These are phyloP conservation scores for Diophrys appendiculata DNA, from an alignment of 73 alveolate species.

Conservation along the genomic window DNA sequence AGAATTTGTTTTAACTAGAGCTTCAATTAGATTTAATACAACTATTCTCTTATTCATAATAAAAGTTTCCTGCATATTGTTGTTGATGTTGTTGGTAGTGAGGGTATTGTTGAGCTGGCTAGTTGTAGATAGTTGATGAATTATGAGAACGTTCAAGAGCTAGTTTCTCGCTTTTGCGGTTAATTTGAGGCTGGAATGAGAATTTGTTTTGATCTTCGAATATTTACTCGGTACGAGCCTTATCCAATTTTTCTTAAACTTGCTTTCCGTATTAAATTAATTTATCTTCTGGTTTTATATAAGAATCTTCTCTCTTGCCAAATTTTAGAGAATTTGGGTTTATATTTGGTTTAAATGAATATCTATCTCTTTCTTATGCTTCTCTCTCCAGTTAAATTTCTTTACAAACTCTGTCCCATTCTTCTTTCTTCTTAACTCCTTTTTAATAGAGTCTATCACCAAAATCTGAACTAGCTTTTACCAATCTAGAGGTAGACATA, in stretches of 20 bases:
- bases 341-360: constrained; percentile 47
- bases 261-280: constrained; percentile 31
- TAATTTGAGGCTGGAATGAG: constrained; percentile 17
- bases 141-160: constrained; percentile 12
- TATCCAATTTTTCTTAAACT: constrained; percentile 36
- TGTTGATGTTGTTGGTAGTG: neutral
- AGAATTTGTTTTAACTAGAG: constrained; percentile 43
- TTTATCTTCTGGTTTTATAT: constrained; percentile 22
- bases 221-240: constrained; percentile 35
- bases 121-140: neutral
- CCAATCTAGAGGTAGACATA: constrained; percentile 6
- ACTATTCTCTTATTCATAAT: too few relatives aligned
- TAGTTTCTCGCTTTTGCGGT: constrained; percentile 12
- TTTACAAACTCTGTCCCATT: constrained; percentile 31
- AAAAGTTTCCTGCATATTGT: too few relatives aligned
- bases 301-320: neutral
- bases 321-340: constrained; percentile 22
- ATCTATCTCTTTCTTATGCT: constrained; percentile 15
- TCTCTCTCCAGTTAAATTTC: constrained; percentile 47
- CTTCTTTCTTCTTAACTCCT: constrained; percentile 63
- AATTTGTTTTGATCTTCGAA: constrained; percentile 18
- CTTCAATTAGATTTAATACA: too few relatives aligned
- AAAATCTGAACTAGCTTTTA: constrained; percentile 2
- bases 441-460: constrained; percentile 59
- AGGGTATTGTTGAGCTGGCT: neutral